phyloP scores from a whole-genome alignment of 345 rosid species.

The Mercurialis annua region DNA sequence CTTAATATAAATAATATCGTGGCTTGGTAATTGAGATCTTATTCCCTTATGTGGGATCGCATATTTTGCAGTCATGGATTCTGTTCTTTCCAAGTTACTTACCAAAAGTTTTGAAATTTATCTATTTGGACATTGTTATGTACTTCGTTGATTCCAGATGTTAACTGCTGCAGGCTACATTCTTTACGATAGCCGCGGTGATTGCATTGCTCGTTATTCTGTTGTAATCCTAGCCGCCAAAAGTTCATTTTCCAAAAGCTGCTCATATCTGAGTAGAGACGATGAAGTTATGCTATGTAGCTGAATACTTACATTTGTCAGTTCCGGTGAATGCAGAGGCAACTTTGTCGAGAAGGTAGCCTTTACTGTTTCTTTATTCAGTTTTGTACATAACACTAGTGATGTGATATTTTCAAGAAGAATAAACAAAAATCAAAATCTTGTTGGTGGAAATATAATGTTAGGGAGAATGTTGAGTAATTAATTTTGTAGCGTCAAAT shows the following conservation, averaged over 20 bases:
- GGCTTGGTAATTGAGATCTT: not conserved
- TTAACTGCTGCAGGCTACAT: constrained; percentile 63
- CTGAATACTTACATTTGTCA: constrained; percentile 7
- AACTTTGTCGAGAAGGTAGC: not conserved
- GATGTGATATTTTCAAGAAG: not conserved
- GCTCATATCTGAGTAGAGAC: not conserved
- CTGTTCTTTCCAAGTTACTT: not conserved
- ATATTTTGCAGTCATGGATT: not conserved
- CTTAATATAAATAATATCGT: not conserved
- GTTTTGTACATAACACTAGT: constrained; percentile 21
- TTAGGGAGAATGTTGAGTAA: constrained; percentile 3
- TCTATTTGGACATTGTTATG: not conserved
- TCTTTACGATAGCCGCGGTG: constrained; percentile 55
- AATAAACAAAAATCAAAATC: not conserved
- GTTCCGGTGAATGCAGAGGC: not conserved
- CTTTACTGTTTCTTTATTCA: not conserved
- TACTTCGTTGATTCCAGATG: not conserved
- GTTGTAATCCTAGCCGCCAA: constrained; percentile 31
- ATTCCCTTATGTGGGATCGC: not conserved
- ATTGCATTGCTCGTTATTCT: constrained; percentile 43
- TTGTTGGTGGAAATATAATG: constrained; percentile 8
- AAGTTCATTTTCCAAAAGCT: not conserved
- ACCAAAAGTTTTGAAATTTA: not conserved
- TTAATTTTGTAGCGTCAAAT: not conserved
- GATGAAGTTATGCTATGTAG: not conserved